phyloP scores from a whole-genome alignment of 1,284 basidiomycete genomes.

The Exobasidium cylindrosporum region DNA sequence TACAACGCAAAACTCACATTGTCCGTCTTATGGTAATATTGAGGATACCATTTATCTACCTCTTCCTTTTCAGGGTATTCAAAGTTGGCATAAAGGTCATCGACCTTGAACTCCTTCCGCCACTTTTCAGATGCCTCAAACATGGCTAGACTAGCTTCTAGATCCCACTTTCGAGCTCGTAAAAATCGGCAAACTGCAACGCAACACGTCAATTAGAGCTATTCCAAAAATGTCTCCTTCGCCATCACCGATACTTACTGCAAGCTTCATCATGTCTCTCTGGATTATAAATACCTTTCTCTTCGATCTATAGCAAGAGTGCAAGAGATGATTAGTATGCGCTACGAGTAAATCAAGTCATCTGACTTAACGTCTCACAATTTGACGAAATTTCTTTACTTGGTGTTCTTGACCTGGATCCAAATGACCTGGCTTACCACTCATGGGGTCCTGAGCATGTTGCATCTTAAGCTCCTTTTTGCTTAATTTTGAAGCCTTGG shows the following conservation, averaged over 20 bases:
- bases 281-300: conserved; percentile 45
- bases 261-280: conserved; percentile 53
- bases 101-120: conserved; percentile 83
- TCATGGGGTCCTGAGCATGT: conserved; percentile 3
- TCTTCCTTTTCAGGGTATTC: conserved; percentile 78
- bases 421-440: conserved; percentile 48
- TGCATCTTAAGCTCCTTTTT: conserved; percentile 33
- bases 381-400: conserved; percentile 36
- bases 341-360: no score
- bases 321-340: no score
- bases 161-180: conserved; percentile 87
- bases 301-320: conserved; percentile 34
- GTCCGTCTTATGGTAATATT: conserved; percentile 92
- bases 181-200: conserved; percentile 65
- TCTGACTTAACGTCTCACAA: conserved; percentile 19
- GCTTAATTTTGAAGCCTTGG: conserved; percentile 26
- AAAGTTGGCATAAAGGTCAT: conserved; percentile 80
- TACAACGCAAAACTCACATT: conserved; percentile 65
- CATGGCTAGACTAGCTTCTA: conserved; percentile 79
- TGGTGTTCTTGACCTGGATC: conserved; percentile 44
- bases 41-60: conserved; percentile 90
- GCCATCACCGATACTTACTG: no score
- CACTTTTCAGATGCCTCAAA: conserved; percentile 78
- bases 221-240: no score
- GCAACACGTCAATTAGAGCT: no score